Conservation (phyloP, 2,329 filamentous ascomycete genomes). For the Didymellaceae sp. region DNA sequence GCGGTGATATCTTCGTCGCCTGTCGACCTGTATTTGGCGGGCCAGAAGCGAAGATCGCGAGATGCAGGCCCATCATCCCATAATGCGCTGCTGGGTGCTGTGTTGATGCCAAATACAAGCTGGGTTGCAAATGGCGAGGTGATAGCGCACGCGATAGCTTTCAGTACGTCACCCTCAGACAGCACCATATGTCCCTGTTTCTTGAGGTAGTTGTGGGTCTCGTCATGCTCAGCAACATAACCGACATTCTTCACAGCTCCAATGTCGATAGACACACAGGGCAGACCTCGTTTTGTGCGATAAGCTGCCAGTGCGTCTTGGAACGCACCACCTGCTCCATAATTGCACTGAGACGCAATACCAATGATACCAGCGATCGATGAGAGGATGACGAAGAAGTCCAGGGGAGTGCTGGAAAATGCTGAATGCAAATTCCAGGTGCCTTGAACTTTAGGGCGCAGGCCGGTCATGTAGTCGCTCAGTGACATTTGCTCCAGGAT, state of each 20-base stretch:
- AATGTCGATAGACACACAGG: constrained; percentile 47
- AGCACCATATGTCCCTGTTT: constrained; percentile 4
- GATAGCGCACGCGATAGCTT: constrained; percentile 3
- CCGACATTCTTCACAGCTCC: constrained; percentile 25
- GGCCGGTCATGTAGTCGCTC: constrained; percentile 18
- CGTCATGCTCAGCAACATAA: constrained; percentile 33
- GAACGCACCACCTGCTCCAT: constrained; percentile 31
- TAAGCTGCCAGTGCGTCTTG: constrained; percentile 30
- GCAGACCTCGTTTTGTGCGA: constrained; percentile 25
- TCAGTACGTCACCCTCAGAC: constrained; percentile 2
- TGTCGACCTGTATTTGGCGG: constrained; percentile 5
- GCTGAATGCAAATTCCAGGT: constrained; percentile 36
- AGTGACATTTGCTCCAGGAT: constrained; percentile 21
- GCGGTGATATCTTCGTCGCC: background rate
- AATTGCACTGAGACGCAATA: constrained; percentile 25
- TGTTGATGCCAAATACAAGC: constrained; percentile 7
- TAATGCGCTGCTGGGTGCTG: constrained; percentile 2
- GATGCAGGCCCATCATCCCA: constrained; percentile 4
- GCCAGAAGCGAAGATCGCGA: constrained; percentile 9
- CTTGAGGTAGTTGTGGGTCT: constrained; percentile 1
- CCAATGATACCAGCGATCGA: constrained; percentile 30
- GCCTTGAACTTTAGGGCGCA: constrained; percentile 42
- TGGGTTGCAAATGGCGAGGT: constrained; percentile 5
- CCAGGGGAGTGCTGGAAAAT: constrained; percentile 17
- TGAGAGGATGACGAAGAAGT: constrained; percentile 35